Evolutionary conservation across 1,284 basidiomycete genomes (phyloP).

Genomic region (Trametes sp.): DNA sequence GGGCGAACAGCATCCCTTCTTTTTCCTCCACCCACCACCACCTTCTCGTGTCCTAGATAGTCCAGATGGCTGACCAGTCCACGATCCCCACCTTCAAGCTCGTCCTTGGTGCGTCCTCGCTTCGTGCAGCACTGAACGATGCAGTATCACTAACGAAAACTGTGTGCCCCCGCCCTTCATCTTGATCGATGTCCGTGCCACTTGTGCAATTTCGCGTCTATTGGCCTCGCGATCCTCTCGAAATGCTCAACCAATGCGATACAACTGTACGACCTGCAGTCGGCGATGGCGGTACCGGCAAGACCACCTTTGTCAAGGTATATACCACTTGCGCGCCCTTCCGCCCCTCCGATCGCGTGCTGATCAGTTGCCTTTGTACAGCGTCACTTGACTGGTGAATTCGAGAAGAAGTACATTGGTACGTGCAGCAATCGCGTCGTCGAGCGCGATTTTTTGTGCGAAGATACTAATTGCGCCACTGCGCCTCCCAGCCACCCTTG

Average conservation of each 20-base stretch:
- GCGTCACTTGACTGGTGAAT: conserved; percentile 99
- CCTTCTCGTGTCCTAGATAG: conserved; percentile 35
- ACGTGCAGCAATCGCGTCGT: conserved; percentile 30
- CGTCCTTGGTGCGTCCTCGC: conserved; percentile 80
- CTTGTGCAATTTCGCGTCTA: conserved; percentile 43
- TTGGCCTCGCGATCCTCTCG: conserved; percentile 11
- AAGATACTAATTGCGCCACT: conserved; percentile 34
- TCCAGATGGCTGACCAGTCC: conserved; percentile 53
- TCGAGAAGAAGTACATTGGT: conserved; percentile 99
- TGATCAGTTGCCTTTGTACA: conserved; percentile 59
- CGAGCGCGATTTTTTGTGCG: conserved; percentile 8
- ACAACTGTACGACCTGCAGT: conserved; percentile 57
- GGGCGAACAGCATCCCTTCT: conserved; percentile 28
- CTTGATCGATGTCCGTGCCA: conserved; percentile 36
- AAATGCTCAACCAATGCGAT: conserved; percentile 25
- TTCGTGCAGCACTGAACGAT: conserved; percentile 34
- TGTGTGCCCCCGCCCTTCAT: conserved; percentile 23
- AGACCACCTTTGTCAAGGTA: conserved; percentile 98
- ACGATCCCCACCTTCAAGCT: conserved; percentile 96
- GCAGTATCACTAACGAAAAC: conserved; percentile 32
- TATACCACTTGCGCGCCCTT: conserved; percentile 36
- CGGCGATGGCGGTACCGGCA: conserved; percentile 98
- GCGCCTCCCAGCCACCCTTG: conserved; percentile 84
- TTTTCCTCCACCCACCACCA: conserved; percentile 40
- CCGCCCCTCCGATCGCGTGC: conserved; percentile 54